Base-by-base conservation (phyloP, 768 basidiomycete genomes). In the Tricholoma saponaceum region DNA sequence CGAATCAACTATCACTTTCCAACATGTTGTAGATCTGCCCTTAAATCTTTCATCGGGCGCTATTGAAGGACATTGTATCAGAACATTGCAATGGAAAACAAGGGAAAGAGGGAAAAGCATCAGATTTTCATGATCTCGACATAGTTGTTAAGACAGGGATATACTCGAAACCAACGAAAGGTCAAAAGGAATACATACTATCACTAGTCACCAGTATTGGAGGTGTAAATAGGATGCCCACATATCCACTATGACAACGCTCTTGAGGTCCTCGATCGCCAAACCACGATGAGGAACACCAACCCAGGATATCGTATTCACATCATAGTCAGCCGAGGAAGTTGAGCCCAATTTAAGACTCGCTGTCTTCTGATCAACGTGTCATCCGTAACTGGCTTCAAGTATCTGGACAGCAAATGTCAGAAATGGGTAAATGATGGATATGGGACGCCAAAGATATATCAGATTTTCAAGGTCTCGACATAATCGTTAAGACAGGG, bases 61-160 rank as follows among this genome's bases (percentile, higher is more conserved):
- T 23, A n/a, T 13, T 9, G 32, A 12, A 23, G 20, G 0, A 16
- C 46, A 35, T 22, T 18, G n/a, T 26, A 50, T 61, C 47, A 59
- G 60, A n/a, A 7, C 23, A 46, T 4, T 8, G 43, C 8, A 12
- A 13, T 18, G n/a, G n/a, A n/a, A n/a, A 44, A 23, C 20, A 58
- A 53, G 53, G 46, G 41, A 55, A 57, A 53, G 53, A 57, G 50
- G n/a, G 7, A n/a, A n/a, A n/a, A 7, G 2, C 50, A 65, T 76
- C 75, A 70, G 68, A 68, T 66, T 67, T 69, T 69, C 64, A 65
- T 62, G 43, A 47, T 66, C 64, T 70, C 69, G 69, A 69, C 69
- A 70, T 55, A 22, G 56, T 55, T 60, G 59, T 61, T 70, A 67
- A 70, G 69, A 69, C 68, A 70, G 69, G 69, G 68, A 69, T 69